Evolutionary conservation across 495 filamentous ascomycete genomes (phyloP).

Genomic region (Penicillium canescens): DNA sequence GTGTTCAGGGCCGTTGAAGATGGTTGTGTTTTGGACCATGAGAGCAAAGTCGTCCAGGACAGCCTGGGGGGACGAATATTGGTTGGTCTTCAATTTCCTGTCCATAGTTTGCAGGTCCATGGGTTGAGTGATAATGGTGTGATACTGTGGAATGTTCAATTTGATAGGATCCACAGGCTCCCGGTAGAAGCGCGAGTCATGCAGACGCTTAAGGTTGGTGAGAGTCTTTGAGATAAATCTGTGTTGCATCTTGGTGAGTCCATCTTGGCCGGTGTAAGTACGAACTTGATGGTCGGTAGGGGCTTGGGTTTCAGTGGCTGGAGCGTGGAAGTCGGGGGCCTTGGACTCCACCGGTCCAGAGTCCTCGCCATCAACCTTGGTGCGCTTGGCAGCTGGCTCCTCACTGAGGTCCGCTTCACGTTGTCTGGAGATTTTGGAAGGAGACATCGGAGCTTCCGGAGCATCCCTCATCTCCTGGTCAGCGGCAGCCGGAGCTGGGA

Average conservation of each 20-base stretch:
- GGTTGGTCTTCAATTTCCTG: conserved; percentile 66
- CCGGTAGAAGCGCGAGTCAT: conserved; percentile 69
- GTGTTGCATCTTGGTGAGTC: conserved; percentile 58
- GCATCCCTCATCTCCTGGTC: conserved; percentile 47
- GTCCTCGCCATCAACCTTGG: conserved; percentile 58
- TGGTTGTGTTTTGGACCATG: conserved; percentile 71
- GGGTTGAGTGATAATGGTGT: conserved; percentile 66
- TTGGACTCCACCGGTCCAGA: conserved; percentile 34
- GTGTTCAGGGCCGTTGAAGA: conserved; percentile 83
- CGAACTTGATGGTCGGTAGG: not conserved
- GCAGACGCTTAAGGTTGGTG: conserved; percentile 76
- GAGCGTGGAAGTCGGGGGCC: conserved; percentile 33
- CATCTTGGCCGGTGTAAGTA: not conserved
- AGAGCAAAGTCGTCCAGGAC: conserved; percentile 71
- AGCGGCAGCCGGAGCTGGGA: conserved; percentile 17
- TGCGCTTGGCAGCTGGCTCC: conserved; percentile 76
- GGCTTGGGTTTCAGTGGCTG: conserved; percentile 23
- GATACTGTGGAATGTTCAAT: conserved; percentile 71
- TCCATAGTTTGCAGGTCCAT: conserved; percentile 88
- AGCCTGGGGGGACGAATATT: conserved; percentile 63
- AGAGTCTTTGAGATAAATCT: conserved; percentile 55
- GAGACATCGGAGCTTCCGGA: conserved; percentile 38
- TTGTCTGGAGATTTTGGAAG: conserved; percentile 63
- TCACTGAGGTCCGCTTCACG: conserved; percentile 69
- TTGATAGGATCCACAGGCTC: conserved; percentile 71